These are phyloP conservation scores for Pythium aphanidermatum DNA, from an alignment of 352 stramenopile genomes.

Conservation along the genomic window DNA sequence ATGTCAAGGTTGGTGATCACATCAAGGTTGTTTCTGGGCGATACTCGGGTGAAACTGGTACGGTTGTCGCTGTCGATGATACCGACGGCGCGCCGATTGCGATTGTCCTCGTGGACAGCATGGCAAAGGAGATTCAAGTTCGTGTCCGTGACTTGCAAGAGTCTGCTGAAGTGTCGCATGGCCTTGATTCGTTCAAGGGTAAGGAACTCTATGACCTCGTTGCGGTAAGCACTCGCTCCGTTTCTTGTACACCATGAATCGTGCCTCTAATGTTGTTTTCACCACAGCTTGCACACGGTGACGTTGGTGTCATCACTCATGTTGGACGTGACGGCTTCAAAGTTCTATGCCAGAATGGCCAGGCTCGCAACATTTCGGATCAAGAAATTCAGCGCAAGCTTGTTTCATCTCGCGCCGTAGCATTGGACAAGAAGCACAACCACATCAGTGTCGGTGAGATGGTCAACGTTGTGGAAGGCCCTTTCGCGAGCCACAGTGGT, in stretches of 20 bases:
- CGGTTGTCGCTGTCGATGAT: conserved; percentile 84
- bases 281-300: conserved; percentile 62
- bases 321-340: conserved; percentile 85
- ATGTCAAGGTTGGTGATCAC: conserved; percentile 89
- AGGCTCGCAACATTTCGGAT: conserved; percentile 77
- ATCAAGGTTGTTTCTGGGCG: conserved; percentile 89
- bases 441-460: conserved; percentile 87
- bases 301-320: conserved; percentile 89
- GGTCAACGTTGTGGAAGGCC: conserved; percentile 85
- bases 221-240: conserved; percentile 50
- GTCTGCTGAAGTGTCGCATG: conserved; percentile 85
- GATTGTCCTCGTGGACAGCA: conserved; percentile 87
- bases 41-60: conserved; percentile 87
- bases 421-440: conserved; percentile 87
- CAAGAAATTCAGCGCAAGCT: conserved; percentile 89
- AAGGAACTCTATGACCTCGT: conserved; percentile 89
- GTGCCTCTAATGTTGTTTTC: conserved; percentile 1
- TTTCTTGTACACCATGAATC: background rate
- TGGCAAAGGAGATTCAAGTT: conserved; percentile 89
- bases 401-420: conserved; percentile 72
- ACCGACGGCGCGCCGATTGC: conserved; percentile 75
- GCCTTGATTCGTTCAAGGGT: conserved; percentile 85
- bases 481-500: conserved; percentile 76
- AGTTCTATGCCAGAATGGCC: conserved; percentile 81
- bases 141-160: conserved; percentile 87